These are phyloP conservation scores for Stachybotrys chartarum DNA, from an alignment of 2,329 filamentous ascomycete genomes.

Conservation along the genomic window DNA sequence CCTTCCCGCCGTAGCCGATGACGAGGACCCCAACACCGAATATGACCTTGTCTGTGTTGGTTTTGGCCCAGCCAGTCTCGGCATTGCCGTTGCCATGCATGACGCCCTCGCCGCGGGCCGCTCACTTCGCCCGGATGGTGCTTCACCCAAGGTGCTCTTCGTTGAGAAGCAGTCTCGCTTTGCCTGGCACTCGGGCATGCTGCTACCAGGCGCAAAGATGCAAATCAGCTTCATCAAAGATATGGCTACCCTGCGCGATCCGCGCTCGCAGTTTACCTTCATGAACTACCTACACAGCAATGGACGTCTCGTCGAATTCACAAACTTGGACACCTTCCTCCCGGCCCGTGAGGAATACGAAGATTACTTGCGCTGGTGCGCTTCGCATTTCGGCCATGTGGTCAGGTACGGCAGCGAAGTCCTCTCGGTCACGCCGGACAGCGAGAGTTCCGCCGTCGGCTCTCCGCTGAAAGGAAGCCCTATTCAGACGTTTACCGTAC, in stretches of 20 bases:
- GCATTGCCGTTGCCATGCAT: slow-evolving; percentile 82
- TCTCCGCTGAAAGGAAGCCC: slow-evolving; percentile 23
- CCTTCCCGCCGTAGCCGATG: slow-evolving; percentile 40
- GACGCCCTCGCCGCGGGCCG: slow-evolving; percentile 58
- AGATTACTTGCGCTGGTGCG: slow-evolving; percentile 92
- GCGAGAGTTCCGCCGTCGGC: slow-evolving; percentile 24
- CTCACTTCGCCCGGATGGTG: slow-evolving; percentile 30
- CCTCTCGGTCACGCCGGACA: slow-evolving; percentile 58
- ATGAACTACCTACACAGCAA: slow-evolving; percentile 86
- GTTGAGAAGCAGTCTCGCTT: slow-evolving; percentile 79
- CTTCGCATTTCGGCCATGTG: slow-evolving; percentile 64
- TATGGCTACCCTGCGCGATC: slow-evolving; percentile 81
- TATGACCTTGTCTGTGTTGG: slow-evolving; percentile 87
- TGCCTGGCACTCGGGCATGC: slow-evolving; percentile 93
- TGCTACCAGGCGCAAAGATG: slow-evolving; percentile 89
- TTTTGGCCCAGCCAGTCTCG: slow-evolving; percentile 85
- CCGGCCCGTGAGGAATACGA: slow-evolving; percentile 86
- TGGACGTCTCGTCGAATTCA: slow-evolving; percentile 78
- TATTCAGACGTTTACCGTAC: slow-evolving; percentile 61
- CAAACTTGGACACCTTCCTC: slow-evolving; percentile 82
- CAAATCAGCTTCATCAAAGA: slow-evolving; percentile 98
- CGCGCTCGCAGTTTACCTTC: slow-evolving; percentile 87
- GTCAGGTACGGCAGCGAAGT: slow-evolving; percentile 77
- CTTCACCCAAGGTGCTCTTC: slow-evolving; percentile 69
- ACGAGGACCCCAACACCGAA: slow-evolving; percentile 44